Percentiles rank a stretch among this genome's conserved stretches.
Conservation (phyloP, 2,329 filamentous ascomycete genomes). For the Aspergillus phoenicis region DNA sequence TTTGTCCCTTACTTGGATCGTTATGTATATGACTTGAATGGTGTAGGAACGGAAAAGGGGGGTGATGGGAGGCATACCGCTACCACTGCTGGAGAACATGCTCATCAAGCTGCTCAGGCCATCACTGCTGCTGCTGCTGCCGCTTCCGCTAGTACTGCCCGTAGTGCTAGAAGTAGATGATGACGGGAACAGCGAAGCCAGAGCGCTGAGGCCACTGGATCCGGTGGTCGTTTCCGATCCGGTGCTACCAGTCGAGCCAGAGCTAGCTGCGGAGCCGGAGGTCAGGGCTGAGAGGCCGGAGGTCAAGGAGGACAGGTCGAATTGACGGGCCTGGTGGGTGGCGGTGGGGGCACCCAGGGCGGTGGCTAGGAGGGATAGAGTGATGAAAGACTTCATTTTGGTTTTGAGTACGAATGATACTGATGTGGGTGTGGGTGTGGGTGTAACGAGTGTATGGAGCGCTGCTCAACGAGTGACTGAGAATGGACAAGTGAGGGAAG, state of each 20-base stretch:
- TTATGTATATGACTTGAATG: too few species aligned
- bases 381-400: constrained; percentile 28
- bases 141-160: neutral
- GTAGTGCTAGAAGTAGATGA: neutral
- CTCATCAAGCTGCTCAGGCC: neutral
- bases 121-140: neutral
- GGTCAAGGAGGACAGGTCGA: constrained; percentile 14
- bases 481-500: neutral
- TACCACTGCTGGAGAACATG: neutral
- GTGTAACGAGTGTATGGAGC: constrained; percentile 14
- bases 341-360: constrained; percentile 28
- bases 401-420: neutral
- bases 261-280: neutral
- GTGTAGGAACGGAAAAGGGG: too few species aligned
- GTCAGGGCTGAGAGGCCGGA: constrained; percentile 1
- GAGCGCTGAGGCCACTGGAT: constrained; percentile 14
- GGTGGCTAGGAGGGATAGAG: constrained; percentile 25
- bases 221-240: neutral
- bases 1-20: too few species aligned
- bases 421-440: neutral
- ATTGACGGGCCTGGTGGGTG: constrained; percentile 28
- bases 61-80: neutral
- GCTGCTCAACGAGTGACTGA: constrained; percentile 19
- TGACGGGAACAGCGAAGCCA: constrained; percentile 18
- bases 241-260: neutral